Percentiles rank a stretch among this genome's conserved stretches.
Evolutionary conservation across 257 asterid species (phyloP).

Genomic region (Forsythia suspensa): DNA sequence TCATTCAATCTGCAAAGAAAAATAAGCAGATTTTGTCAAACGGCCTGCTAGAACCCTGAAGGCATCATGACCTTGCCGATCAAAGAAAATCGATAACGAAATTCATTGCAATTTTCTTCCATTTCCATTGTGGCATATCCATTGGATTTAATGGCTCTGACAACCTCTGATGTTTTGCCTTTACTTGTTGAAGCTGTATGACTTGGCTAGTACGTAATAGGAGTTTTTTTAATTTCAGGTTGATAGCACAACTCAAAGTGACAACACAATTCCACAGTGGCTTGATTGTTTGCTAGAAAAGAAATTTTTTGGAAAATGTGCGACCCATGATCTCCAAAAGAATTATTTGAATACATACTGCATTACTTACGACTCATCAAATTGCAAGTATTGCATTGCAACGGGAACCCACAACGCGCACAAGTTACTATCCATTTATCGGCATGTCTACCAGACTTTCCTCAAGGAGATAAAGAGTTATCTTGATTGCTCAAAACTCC

Average conservation of each 20-base stretch:
- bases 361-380: slow-evolving; percentile 30
- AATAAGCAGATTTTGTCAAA: too few relatives aligned
- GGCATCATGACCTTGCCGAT: too few relatives aligned
- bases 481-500: slow-evolving; percentile 28
- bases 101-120: too few relatives aligned
- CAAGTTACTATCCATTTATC: slow-evolving; percentile 32
- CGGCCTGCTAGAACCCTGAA: too few relatives aligned
- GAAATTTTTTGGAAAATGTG: slow-evolving; percentile 39
- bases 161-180: too few relatives aligned
- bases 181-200: too few relatives aligned
- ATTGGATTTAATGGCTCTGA: too few relatives aligned
- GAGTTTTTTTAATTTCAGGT: neutral
- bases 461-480: slow-evolving; percentile 29
- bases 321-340: slow-evolving; percentile 26
- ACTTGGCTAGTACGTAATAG: too few relatives aligned
- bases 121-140: too few relatives aligned
- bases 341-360: slow-evolving; percentile 43
- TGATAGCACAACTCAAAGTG: neutral
- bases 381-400: slow-evolving; percentile 37
- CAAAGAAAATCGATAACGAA: too few relatives aligned
- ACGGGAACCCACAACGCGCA: slow-evolving; percentile 26
- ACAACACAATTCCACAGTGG: slow-evolving; percentile 27
- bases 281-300: slow-evolving; percentile 23
- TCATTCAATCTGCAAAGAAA: too few relatives aligned
- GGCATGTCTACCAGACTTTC: slow-evolving; percentile 53